A percentile compares a stretch with the other conserved stretches of the same genome.
Evolutionary conservation across 495 filamentous ascomycete species (phyloP).

Genomic region (Paragyromitra xinjiangensis): DNA sequence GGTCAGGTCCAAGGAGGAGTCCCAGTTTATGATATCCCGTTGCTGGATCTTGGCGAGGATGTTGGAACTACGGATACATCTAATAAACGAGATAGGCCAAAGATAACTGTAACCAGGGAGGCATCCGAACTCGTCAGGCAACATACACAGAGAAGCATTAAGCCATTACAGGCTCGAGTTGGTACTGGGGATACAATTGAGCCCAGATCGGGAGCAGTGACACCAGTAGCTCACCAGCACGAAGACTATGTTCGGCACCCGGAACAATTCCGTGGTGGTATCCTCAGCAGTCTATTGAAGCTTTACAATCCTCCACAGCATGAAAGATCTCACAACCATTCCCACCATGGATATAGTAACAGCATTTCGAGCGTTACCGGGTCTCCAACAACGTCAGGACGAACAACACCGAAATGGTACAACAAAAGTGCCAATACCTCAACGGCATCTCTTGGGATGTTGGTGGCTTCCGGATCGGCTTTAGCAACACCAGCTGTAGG

Average conservation of each 20-base stretch:
- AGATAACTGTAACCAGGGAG: constrained; percentile 57
- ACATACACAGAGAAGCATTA: constrained; percentile 61
- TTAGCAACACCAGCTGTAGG: constrained; percentile 48
- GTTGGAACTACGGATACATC: constrained; percentile 44
- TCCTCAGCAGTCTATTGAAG: constrained; percentile 80
- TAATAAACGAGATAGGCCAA: constrained; percentile 34
- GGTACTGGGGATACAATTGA: constrained; percentile 48
- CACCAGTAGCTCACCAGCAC: constrained; percentile 62
- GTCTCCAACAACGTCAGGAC: constrained; percentile 64
- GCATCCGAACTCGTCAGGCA: constrained; percentile 65
- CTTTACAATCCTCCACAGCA: constrained; percentile 66
- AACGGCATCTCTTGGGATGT: constrained; percentile 62
- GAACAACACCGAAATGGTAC: constrained; percentile 75
- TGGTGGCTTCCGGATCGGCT: constrained; percentile 60
- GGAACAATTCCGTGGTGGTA: constrained; percentile 74
- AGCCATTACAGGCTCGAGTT: constrained; percentile 26
- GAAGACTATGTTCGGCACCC: constrained; percentile 76
- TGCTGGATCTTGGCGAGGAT: constrained; percentile 56
- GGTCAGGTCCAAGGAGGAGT: constrained; percentile 43
- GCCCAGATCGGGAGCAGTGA: constrained; percentile 67
- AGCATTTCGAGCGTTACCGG: constrained; percentile 57
- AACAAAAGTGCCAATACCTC: constrained; percentile 65
- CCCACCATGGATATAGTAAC: constrained; percentile 50
- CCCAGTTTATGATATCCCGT: constrained; percentile 58
- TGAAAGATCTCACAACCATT: constrained; percentile 51